phyloP scores from a whole-genome alignment of 225 moss, liverwort and hornwort species.

The Bryoerythrophyllum caledonicum region DNA sequence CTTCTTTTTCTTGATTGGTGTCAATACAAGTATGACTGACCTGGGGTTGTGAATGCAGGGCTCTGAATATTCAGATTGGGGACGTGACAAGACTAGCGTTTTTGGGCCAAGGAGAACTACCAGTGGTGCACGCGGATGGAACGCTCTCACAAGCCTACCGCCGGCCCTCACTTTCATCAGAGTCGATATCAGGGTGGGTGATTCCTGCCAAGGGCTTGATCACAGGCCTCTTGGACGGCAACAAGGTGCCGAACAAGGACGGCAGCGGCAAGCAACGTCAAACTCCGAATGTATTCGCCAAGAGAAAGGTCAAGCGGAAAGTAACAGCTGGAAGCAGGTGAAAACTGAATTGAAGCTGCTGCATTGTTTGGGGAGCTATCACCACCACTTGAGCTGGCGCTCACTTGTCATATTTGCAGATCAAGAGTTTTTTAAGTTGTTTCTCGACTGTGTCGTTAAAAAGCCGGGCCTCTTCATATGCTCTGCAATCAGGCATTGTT shows the following conservation, averaged over 20 bases:
- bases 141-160: slow-evolving; percentile 59
- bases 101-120: slow-evolving; percentile 69
- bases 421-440: slow-evolving; percentile 19
- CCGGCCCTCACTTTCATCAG: slow-evolving; percentile 80
- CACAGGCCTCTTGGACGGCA: slow-evolving; percentile 78
- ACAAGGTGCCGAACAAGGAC: slow-evolving; percentile 73
- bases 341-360: not conserved
- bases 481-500: slow-evolving; percentile 26
- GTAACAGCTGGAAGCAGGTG: slow-evolving; percentile 68
- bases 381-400: slow-evolving; percentile 24
- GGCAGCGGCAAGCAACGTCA: slow-evolving; percentile 57
- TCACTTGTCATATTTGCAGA: slow-evolving; percentile 23
- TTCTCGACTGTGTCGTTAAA: slow-evolving; percentile 18
- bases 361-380: not conserved
- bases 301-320: slow-evolving; percentile 94
- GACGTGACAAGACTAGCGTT: slow-evolving; percentile 88
- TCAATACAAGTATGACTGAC: not conserved
- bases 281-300: slow-evolving; percentile 79
- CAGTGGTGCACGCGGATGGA: slow-evolving; percentile 53
- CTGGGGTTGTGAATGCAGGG: slow-evolving; percentile 44
- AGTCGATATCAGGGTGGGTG: slow-evolving; percentile 77
- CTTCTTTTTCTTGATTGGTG: not conserved
- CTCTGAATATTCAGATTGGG: slow-evolving; percentile 83
- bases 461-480: slow-evolving; percentile 33
- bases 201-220: slow-evolving; percentile 85